Evolutionary conservation across 208 protist genomes (phyloP), one percentile per base, ranked within the genome.

Genomic region (Trypanosoma boissoni): DNA sequence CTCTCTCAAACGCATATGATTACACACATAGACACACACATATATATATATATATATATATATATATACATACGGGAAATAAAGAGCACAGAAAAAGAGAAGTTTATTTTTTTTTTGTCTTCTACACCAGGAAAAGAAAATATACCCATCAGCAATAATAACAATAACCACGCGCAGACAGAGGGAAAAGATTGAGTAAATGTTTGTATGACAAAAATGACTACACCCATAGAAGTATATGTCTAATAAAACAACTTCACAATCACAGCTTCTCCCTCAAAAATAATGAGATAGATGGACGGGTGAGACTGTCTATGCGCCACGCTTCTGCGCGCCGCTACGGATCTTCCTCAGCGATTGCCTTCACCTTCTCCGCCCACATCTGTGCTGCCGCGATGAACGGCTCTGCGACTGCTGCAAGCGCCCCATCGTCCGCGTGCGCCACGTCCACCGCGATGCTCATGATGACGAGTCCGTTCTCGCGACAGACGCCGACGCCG

Each of bases 391-490:
- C 56, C 5, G 60, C 43, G 1, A 90, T 66, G 56, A 96, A 96
- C 1, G 76, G 68, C 9, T 54, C 32, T 3, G 78, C 72, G 3
- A 78, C 52, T 14, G 49, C 63, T 10, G 72, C 71, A 29, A 96
- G 64, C 12, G 84, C 79, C 2, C 44, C 44, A 5, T 71, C 64
- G 36, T 76, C 70, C 55, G 62, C 70, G 59, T 81, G 78, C 2
- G 71, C 73, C 18, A 94, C 42, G 42, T 91, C 70, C 2, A 89
- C 55, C 8, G 80, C 88, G 6, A 63, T 68, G 62, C 79, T 74
- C 74, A 96, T 85, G 20, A 96, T 67, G 2, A 93, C 60, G 0
- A 94, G 65, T 27, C 83, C 64, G 42, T 83, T 76, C 53, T 81
- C 67, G 21, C 43, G 50, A 52, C 80, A 87, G 21, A 96, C 54